A percentile compares a stretch with the other conserved stretches of the same genome.
Conservation (phyloP, 2,329 filamentous ascomycete genomes). For the Cladosporium austrohemisphaericum region DNA sequence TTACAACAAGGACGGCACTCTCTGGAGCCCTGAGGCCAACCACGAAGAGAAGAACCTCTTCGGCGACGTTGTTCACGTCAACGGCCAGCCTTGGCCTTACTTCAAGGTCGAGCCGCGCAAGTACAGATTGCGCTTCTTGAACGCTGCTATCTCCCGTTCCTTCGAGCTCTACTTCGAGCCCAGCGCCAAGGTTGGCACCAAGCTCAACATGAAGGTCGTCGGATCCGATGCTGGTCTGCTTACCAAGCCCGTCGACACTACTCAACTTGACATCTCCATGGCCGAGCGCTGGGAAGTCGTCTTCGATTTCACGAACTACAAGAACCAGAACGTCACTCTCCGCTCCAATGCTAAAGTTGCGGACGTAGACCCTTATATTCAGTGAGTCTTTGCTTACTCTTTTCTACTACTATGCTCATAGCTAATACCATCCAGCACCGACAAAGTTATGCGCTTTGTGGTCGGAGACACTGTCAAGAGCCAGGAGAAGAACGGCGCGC, state of each 20-base stretch:
- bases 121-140: slow-evolving; percentile 44
- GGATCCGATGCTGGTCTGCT: slow-evolving; percentile 54
- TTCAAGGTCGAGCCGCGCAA: slow-evolving; percentile 54
- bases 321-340: slow-evolving; percentile 43
- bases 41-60: slow-evolving; percentile 42
- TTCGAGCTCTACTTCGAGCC: slow-evolving; percentile 38
- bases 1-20: slow-evolving; percentile 50
- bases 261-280: slow-evolving; percentile 47
- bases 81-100: slow-evolving; percentile 58
- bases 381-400: too few relatives aligned
- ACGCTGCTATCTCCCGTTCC: slow-evolving; percentile 37
- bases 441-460: slow-evolving; percentile 48
- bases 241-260: slow-evolving; percentile 42
- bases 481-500: slow-evolving; percentile 37
- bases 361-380: slow-evolving; percentile 46
- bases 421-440: slow-evolving; percentile 50
- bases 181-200: slow-evolving; percentile 31
- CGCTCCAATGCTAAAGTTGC: slow-evolving; percentile 23
- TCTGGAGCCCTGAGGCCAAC: slow-evolving; percentile 46
- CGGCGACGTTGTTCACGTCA: slow-evolving; percentile 57
- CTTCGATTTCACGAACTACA: slow-evolving; percentile 51
- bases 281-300: slow-evolving; percentile 58
- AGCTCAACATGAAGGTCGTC: slow-evolving; percentile 51
- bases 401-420: too few relatives aligned
- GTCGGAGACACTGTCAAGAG: slow-evolving; percentile 43